Base-by-base conservation (phyloP, 2,329 filamentous ascomycete genomes). In the Sarocladium brachiariae region DNA sequence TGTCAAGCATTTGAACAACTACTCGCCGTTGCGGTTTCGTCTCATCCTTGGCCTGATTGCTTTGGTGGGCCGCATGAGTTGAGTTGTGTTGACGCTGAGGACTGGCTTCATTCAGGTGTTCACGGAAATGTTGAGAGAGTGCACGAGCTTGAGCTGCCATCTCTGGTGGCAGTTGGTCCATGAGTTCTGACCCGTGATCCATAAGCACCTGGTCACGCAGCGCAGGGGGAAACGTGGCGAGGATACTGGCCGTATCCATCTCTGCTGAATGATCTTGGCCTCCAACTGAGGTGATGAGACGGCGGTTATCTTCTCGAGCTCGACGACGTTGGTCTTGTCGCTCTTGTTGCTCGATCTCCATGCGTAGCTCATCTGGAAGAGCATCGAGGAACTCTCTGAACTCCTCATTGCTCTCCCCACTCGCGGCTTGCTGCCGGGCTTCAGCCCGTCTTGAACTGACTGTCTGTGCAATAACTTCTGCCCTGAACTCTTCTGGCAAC, bases 1-100 rank as follows among this genome's bases (percentile, higher is more conserved):
- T 96, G 67, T 99, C 93, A 25, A 99, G 80, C 86, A 99, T 96
- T 65, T 99, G 93, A 21, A 96, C 87, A 52, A 95, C 87, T 19
- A 89, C 84, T 54, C 87, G 86, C 52, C 88, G 83, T 60, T 87
- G 85, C 33, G 76, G 70, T 70, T 90, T 92, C 64, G 76, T 78
- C 57, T 81, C 69, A 57, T 58, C 63, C 52, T 67, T 66, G 39
- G 73, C 72, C 50, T 73, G 75, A 6, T 50, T 55, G 56, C 24
- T 53, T 57, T 21, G 52, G n/a, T 18, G 14, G 7, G 18, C 31
- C 5, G 25, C 19, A 10, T 25, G 10, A 5, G 21, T 4, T 45
- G 39, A 45, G 21, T 19, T 57, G 4, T 55, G 61, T 23, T 64
- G 60, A 9, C 61, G 61, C 4, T 19, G 45, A 4, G 37, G 43